Conservation (phyloP, 2,329 filamentous ascomycete genomes). For the Sphaerulina populicola region DNA sequence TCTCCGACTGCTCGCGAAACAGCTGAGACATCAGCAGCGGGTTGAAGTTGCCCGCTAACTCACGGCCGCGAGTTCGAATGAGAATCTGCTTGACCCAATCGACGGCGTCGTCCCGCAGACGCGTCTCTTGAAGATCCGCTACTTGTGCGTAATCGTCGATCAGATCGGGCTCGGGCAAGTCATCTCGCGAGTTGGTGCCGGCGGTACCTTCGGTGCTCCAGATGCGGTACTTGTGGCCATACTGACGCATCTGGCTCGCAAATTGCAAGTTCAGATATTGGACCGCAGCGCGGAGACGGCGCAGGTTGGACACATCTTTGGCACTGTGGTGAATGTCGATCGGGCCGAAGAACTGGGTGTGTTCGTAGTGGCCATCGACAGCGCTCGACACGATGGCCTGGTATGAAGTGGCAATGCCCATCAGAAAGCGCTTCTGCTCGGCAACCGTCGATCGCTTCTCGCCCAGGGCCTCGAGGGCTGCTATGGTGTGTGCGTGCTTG, state of each 20-base stretch:
- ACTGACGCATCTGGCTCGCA: slow-evolving; percentile 35
- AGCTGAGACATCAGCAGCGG: slow-evolving; percentile 51
- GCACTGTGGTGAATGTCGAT: slow-evolving; percentile 19
- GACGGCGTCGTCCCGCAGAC: slow-evolving; percentile 36
- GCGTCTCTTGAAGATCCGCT: slow-evolving; percentile 13
- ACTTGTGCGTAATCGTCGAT: slow-evolving; percentile 9
- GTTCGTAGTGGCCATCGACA: slow-evolving; percentile 46
- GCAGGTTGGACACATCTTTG: slow-evolving; percentile 29
- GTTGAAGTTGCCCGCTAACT: slow-evolving; percentile 55
- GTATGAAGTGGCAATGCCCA: slow-evolving; percentile 41
- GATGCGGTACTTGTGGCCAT: slow-evolving; percentile 39
- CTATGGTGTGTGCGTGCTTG: slow-evolving; percentile 25
- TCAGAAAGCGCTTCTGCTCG: slow-evolving; percentile 45
- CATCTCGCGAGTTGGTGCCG: slow-evolving; percentile 15
- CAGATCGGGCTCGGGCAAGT: slow-evolving; percentile 15
- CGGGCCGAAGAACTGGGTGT: slow-evolving; percentile 46
- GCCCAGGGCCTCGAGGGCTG: slow-evolving; percentile 43
- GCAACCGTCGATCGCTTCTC: slow-evolving; percentile 38
- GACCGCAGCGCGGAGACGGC: slow-evolving; percentile 47
- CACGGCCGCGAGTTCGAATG: slow-evolving; percentile 45
- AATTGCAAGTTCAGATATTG: slow-evolving; percentile 47
- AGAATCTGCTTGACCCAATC: slow-evolving; percentile 52
- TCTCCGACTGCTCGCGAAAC: slow-evolving; percentile 51
- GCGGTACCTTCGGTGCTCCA: slow-evolving; percentile 13
- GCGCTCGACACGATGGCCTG: slow-evolving; percentile 41